Conservation (phyloP, 345 rosid species). For the Hibiscus tridactylites region DNA sequence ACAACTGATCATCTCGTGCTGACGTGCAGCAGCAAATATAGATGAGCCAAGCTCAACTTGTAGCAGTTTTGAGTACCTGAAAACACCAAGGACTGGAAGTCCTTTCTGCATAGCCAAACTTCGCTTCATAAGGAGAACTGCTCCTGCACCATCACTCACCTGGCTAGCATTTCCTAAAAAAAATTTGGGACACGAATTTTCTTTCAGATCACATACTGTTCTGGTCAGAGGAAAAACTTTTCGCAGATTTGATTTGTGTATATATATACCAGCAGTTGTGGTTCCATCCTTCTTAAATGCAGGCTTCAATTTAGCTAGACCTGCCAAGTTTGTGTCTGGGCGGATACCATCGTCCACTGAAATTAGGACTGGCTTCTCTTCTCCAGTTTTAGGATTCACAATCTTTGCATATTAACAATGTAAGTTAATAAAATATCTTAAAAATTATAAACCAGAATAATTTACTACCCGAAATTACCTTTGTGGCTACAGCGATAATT, state of each 20-base stretch:
- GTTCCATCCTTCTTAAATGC: slow-evolving; percentile 73
- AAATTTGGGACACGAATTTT: slow-evolving; percentile 9
- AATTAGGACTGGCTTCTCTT: slow-evolving; percentile 54
- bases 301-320: slow-evolving; percentile 75
- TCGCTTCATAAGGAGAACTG: slow-evolving; percentile 89
- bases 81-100: slow-evolving; percentile 83
- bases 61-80: slow-evolving; percentile 41
- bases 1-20: background rate
- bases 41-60: background rate
- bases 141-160: slow-evolving; percentile 96
- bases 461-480: slow-evolving; percentile 34
- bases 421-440: slow-evolving; percentile 8
- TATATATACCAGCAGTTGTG: slow-evolving; percentile 80
- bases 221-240: background rate
- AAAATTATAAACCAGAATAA: background rate
- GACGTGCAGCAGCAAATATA: background rate
- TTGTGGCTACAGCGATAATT: slow-evolving; percentile 70
- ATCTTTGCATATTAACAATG: slow-evolving; percentile 32
- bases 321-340: slow-evolving; percentile 52
- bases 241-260: background rate
- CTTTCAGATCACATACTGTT: background rate
- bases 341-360: slow-evolving; percentile 83
- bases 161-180: slow-evolving; percentile 84
- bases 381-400: slow-evolving; percentile 75
- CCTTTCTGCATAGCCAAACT: slow-evolving; percentile 74